Conservation (phyloP, 2,329 filamentous ascomycete species). For the Tolypocladium tropicale region DNA sequence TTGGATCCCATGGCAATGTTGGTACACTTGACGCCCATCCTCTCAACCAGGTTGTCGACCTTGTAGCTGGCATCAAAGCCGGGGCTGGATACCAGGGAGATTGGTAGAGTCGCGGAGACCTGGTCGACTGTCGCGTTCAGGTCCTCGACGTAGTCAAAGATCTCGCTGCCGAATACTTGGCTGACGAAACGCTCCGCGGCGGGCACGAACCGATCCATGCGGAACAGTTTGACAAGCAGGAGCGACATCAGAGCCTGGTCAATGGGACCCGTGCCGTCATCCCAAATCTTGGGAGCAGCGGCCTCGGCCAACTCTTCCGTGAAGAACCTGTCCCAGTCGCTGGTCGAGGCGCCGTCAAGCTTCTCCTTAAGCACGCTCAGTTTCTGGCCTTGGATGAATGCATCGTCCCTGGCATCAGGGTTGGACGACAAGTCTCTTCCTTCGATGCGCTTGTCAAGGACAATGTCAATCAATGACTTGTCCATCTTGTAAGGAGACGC, state of each 20-base stretch:
- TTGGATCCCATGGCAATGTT: conserved; percentile 99
- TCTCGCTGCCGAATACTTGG: conserved; percentile 70
- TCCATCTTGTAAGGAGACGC: conserved; percentile 96
- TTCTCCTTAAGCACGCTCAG: conserved; percentile 64
- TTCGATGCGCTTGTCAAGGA: conserved; percentile 68
- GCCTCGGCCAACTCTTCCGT: conserved; percentile 79
- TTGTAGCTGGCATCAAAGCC: conserved; percentile 99
- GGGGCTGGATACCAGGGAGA: conserved; percentile 86
- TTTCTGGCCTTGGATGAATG: conserved; percentile 57
- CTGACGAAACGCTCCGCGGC: conserved; percentile 84
- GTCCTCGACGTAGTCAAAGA: conserved; percentile 79
- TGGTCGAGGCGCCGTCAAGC: conserved; percentile 49
- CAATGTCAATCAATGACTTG: conserved; percentile 73
- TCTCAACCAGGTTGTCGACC: conserved; percentile 87
- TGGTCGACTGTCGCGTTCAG: conserved; percentile 76
- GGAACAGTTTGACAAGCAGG: conserved; percentile 85
- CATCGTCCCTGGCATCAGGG: conserved; percentile 52
- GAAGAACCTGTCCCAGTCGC: conserved; percentile 74
- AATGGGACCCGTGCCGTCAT: conserved; percentile 47
- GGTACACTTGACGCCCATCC: conserved; percentile 71
- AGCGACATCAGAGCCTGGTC: conserved; percentile 77
- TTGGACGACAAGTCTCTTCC: conserved; percentile 71
- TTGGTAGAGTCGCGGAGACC: conserved; percentile 73
- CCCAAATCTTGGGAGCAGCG: conserved; percentile 68
- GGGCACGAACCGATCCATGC: conserved; percentile 90